Percentiles rank a stretch among this genome's conserved stretches.
Evolutionary conservation across 2,329 filamentous ascomycete genomes (phyloP).

Genomic region (Arachnopeziza araneosa): DNA sequence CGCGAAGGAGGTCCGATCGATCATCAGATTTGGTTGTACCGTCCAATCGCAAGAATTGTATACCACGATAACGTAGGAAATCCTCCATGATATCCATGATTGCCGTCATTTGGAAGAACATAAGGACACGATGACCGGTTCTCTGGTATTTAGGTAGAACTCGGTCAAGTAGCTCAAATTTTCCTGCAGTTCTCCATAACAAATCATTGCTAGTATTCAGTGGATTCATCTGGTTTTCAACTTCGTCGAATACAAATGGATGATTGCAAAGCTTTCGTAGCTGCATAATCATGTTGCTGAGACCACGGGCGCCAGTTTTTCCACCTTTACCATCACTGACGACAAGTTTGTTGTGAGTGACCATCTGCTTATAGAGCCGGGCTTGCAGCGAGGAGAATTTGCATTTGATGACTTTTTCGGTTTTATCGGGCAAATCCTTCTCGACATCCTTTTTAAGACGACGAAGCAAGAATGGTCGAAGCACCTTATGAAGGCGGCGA

Average conservation of each 20-base stretch:
- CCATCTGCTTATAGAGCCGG: conserved; percentile 95
- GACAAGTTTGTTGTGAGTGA: conserved; percentile 88
- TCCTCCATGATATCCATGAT: conserved; percentile 99
- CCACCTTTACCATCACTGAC: conserved; percentile 94
- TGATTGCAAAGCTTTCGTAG: conserved; percentile 98
- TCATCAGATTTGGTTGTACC: conserved; percentile 98
- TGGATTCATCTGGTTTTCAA: conserved; percentile 98
- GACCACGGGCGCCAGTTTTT: conserved; percentile 85
- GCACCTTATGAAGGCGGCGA: conserved; percentile 94
- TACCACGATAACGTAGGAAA: conserved; percentile 76
- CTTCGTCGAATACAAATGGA: conserved; percentile 96
- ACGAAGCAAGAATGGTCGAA: conserved; percentile 93
- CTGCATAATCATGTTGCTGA: conserved; percentile 99
- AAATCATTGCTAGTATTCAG: conserved; percentile 82
- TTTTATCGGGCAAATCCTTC: conserved; percentile 97
- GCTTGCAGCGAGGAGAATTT: conserved; percentile 93
- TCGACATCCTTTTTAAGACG: conserved; percentile 99
- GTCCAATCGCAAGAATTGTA: conserved; percentile 87
- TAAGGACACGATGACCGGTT: conserved; percentile 89
- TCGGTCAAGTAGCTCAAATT: conserved; percentile 92
- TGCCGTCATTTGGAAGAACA: conserved; percentile 99
- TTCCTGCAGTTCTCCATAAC: conserved; percentile 91
- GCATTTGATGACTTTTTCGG: conserved; percentile 98
- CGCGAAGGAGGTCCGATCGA: conserved; percentile 79
- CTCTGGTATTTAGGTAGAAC: conserved; percentile 88